Evolutionary conservation across 352 stramenopile genomes (phyloP).

Genomic region (Pythium dissotocum): DNA sequence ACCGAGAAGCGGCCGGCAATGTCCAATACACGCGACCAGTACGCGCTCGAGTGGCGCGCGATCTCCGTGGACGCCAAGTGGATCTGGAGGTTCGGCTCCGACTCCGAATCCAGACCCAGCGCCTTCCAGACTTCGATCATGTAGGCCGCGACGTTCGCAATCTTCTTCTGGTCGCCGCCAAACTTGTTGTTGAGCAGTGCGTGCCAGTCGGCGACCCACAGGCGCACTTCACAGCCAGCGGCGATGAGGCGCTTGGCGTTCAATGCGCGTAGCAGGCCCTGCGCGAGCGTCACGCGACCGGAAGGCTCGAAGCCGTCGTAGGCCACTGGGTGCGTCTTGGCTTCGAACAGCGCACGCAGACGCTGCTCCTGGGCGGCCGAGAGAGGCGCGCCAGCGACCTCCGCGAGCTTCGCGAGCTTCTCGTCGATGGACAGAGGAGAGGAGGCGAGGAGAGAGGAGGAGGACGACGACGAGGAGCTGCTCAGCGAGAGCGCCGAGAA

Average conservation of each 20-base stretch:
- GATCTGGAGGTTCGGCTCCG: slow-evolving; percentile 95
- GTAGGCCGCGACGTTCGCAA: slow-evolving; percentile 93
- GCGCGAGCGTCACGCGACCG: slow-evolving; percentile 98
- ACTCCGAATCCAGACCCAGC: slow-evolving; percentile 92
- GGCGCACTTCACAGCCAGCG: slow-evolving; percentile 95
- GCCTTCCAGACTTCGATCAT: slow-evolving; percentile 99
- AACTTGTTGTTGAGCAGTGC: slow-evolving; percentile 99
- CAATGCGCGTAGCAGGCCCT: slow-evolving; percentile 93
- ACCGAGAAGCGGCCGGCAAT: slow-evolving; percentile 88
- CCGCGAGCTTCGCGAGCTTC: slow-evolving; percentile 60
- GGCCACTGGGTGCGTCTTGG: slow-evolving; percentile 82
- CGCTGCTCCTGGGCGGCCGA: slow-evolving; percentile 57
- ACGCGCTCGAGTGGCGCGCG: slow-evolving; percentile 81
- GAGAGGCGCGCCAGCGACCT: slow-evolving; percentile 53
- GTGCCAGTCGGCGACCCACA: slow-evolving; percentile 99
- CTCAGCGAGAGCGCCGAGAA: slow-evolving; percentile 56
- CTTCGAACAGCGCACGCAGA: slow-evolving; percentile 73
- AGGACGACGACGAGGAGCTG: slow-evolving; percentile 21
- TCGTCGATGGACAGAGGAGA: slow-evolving; percentile 55
- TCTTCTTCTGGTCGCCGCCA: slow-evolving; percentile 97
- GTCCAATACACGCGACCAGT: slow-evolving; percentile 94
- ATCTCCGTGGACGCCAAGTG: slow-evolving; percentile 97
- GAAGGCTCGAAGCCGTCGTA: slow-evolving; percentile 99
- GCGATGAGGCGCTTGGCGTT: slow-evolving; percentile 93
- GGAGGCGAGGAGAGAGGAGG: slow-evolving; percentile 21